phyloP scores from a whole-genome alignment of 2,329 filamentous ascomycete species.

The Lecanicillium sp. region DNA sequence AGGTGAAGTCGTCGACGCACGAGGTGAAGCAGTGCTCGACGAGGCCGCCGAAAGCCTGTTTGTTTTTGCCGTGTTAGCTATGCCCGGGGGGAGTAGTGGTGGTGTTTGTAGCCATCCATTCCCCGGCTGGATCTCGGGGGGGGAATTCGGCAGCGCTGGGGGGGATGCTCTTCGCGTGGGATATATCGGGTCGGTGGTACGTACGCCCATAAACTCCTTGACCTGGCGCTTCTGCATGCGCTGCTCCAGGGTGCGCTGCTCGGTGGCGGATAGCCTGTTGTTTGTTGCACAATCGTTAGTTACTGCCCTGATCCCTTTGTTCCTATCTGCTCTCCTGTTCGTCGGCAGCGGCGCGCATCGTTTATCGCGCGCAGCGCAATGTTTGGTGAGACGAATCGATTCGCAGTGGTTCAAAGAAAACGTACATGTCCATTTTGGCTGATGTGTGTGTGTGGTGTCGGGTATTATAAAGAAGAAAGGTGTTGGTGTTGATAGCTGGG shows the following conservation, averaged over 20 bases:
- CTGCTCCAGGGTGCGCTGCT: conserved; percentile 88
- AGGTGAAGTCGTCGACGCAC: conserved; percentile 98
- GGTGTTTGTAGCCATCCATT: too few species aligned
- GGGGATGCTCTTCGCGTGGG: too few species aligned
- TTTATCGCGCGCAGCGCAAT: background rate
- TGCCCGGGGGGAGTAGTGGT: too few species aligned
- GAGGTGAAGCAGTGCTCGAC: conserved; percentile 91
- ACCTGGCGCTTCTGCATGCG: conserved; percentile 98
- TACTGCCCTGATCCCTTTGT: too few species aligned
- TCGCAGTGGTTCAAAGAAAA: background rate
- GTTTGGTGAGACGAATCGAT: background rate
- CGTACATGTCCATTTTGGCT: conserved; percentile 22
- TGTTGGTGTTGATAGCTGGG: background rate
- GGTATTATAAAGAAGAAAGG: conserved; percentile 1
- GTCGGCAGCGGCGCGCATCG: too few species aligned
- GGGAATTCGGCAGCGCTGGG: too few species aligned
- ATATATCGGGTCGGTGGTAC: conserved; percentile 29
- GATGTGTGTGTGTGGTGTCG: conserved; percentile 11
- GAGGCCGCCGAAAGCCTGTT: conserved; percentile 30
- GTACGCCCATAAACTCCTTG: conserved; percentile 96
- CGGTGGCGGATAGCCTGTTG: conserved; percentile 59
- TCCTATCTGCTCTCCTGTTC: too few species aligned
- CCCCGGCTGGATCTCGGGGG: too few species aligned
- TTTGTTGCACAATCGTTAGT: too few species aligned
- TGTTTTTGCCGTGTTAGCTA: too few species aligned